Conservation (phyloP, 257 asterid genomes). For the Plantago elongata region DNA sequence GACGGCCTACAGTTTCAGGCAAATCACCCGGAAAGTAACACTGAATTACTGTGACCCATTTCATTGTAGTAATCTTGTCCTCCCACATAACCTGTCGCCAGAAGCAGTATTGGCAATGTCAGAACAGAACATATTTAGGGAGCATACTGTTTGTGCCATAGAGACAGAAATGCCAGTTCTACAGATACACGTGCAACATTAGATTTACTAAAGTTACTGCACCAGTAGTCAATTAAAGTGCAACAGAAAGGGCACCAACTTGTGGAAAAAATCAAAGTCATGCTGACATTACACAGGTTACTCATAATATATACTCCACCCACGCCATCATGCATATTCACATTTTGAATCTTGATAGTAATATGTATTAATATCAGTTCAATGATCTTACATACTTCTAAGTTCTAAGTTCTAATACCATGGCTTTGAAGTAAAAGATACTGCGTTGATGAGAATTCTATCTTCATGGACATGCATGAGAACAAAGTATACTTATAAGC, state of each 20-base stretch:
- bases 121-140: slow-evolving; percentile 15
- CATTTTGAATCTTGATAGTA: not conserved
- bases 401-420: not conserved
- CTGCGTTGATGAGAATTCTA: slow-evolving; percentile 8
- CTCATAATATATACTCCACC: slow-evolving; percentile 4
- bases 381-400: not conserved
- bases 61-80: slow-evolving; percentile 51
- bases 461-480: slow-evolving; percentile 4
- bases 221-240: slow-evolving; percentile 7
- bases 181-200: slow-evolving; percentile 8
- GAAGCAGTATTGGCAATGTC: slow-evolving; percentile 20
- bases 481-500: too few species aligned
- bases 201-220: not conserved
- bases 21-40: slow-evolving; percentile 92
- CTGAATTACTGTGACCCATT: slow-evolving; percentile 68
- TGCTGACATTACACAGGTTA: slow-evolving; percentile 7
- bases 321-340: slow-evolving; percentile 1
- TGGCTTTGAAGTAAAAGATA: slow-evolving; percentile 1
- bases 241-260: slow-evolving; percentile 8
- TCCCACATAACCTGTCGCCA: slow-evolving; percentile 86
- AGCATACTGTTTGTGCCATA: slow-evolving; percentile 9
- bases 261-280: not conserved
- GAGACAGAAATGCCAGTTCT: slow-evolving; percentile 13
- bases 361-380: not conserved
- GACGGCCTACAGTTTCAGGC: slow-evolving; percentile 91